phyloP scores from a whole-genome alignment of 2,329 filamentous ascomycete genomes.

The Talaromyces rugulosus region DNA sequence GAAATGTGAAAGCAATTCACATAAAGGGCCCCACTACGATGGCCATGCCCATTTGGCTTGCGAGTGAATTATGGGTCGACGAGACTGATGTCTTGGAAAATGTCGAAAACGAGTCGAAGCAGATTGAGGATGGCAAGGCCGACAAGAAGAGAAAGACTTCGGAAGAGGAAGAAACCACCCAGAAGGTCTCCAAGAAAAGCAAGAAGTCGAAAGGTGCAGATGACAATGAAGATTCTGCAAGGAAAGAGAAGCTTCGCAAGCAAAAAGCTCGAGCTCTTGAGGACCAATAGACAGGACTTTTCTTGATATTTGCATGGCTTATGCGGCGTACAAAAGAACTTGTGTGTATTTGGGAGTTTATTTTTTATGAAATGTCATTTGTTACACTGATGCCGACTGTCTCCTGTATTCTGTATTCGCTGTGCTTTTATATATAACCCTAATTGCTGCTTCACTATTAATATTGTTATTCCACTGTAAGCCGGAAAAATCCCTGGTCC shows the following conservation, averaged over 20 bases:
- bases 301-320: constrained; percentile 19
- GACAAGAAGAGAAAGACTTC: constrained; percentile 55
- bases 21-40: constrained; percentile 87
- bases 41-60: constrained; percentile 89
- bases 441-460: background rate
- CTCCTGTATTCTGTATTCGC: background rate
- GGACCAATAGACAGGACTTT: constrained; percentile 32
- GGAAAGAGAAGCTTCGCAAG: constrained; percentile 47
- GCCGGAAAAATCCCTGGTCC: background rate
- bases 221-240: constrained; percentile 37
- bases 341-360: background rate
- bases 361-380: background rate
- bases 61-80: constrained; percentile 85
- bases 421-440: background rate
- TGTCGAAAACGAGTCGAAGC: constrained; percentile 26
- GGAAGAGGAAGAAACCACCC: constrained; percentile 26
- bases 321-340: constrained; percentile 19
- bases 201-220: constrained; percentile 37
- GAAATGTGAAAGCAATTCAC: constrained; percentile 76
- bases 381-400: background rate
- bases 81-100: constrained; percentile 65
- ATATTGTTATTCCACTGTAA: background rate
- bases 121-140: constrained; percentile 32
- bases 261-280: constrained; percentile 46
- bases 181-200: constrained; percentile 33